Evolutionary conservation across 192 early-diverging fungal genomes (phyloP).

Genomic region (Coemansia sp.): DNA sequence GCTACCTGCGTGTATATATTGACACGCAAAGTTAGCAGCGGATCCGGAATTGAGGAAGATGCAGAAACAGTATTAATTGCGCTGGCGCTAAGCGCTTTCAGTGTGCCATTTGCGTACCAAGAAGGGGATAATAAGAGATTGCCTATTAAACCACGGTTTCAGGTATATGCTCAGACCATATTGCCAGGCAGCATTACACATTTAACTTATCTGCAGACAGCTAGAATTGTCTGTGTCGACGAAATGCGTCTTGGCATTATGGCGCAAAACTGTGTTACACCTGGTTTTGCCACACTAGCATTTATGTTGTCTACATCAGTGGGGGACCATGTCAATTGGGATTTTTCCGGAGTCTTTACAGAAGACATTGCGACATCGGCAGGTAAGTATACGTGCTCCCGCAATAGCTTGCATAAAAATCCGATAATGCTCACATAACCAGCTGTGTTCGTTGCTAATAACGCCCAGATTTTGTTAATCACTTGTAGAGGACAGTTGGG

Average conservation of each 20-base stretch:
- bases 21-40: slow-evolving; percentile 33
- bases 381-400: slow-evolving; percentile 16
- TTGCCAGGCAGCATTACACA: slow-evolving; percentile 44
- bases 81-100: slow-evolving; percentile 41
- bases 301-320: slow-evolving; percentile 50
- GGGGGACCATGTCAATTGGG: slow-evolving; percentile 28
- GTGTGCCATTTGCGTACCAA: not conserved
- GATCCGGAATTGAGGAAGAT: slow-evolving; percentile 37
- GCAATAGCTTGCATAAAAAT: not conserved
- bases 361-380: slow-evolving; percentile 36
- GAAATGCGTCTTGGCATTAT: slow-evolving; percentile 55
- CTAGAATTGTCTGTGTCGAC: slow-evolving; percentile 44
- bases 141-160: slow-evolving; percentile 9
- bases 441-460: not conserved
- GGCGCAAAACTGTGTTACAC: slow-evolving; percentile 53
- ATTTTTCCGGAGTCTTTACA: slow-evolving; percentile 26
- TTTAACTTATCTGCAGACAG: slow-evolving; percentile 36
- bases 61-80: slow-evolving; percentile 47
- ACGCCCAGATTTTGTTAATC: not conserved
- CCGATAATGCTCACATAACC: no score
- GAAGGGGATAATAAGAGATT: not conserved
- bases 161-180: slow-evolving; percentile 47
- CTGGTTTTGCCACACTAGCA: slow-evolving; percentile 47
- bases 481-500: slow-evolving; percentile 45
- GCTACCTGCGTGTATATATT: slow-evolving; percentile 54